Base-by-base conservation (phyloP, 345 rosid genomes). In the Sonneratia alba region DNA sequence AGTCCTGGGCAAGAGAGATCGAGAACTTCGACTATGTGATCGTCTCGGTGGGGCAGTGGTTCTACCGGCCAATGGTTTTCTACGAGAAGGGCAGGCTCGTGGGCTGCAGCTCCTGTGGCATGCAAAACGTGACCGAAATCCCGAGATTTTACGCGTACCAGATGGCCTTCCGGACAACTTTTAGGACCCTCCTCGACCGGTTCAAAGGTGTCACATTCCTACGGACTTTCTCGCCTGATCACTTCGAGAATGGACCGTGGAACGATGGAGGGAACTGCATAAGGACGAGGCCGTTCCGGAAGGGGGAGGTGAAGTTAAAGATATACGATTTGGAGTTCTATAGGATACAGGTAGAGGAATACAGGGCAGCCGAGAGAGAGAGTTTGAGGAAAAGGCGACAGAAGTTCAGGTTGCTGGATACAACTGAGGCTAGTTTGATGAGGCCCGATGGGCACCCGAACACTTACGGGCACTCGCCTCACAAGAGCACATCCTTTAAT, bases 201-300 rank as follows among this genome's bases (percentile, higher is more conserved):
- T 83, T 75, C 48, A 74, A 71, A 34, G 80, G 85, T 18, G 56
- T 48, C 1, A 77, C 80, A n/a, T 78, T 83, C 62, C 36, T 85
- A 19, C 72, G 87, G 71, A 83, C 89, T 3, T 78, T 79, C 6
- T 80, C 89, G 1, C 87, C 87, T 3, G 81, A 74, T 16, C 89
- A 85, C 71, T 85, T 85, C n/a, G 87, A 83, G 81, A 81, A 85
- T 37, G 87, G 87, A 43, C 48, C 48, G 18, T 83, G 87, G 89
- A 77, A 79, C 66, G 79, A 71, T 4, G 85, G 88, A 48, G 86
- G 88, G 48, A 77, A 77, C 43, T 85, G 86, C 68, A 48, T 67
- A 3, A 81, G 88, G 69, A 85, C 76, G 37, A 68, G 56, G 11
- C 88, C 88, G 2, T 70, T 73, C 51, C 68, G 61, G 51, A 77